Base-by-base conservation (phyloP, 208 protist species). In the Herpetomonas samuelpessoai region DNA sequence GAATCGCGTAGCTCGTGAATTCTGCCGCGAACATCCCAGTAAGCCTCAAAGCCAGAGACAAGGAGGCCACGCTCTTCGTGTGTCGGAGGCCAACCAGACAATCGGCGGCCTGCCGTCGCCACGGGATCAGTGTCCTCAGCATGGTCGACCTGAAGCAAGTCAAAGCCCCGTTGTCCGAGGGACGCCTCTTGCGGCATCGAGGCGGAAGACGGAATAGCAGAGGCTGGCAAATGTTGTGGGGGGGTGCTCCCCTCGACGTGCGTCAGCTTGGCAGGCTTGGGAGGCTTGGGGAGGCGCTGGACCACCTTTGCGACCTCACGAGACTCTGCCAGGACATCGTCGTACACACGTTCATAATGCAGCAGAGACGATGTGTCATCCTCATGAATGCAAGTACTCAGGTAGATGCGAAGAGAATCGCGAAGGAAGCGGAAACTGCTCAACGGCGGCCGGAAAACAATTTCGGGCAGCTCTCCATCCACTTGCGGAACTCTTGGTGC, bases 361-460 rank as follows among this genome's bases (percentile, higher is more conserved):
- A 74, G 48, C 10, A 83, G 62, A 26, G 81, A 71, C 6, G 81
- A 87, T n/a, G 73, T 58, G 61, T 91, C 83, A 56, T 89, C 76
- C 47, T 87, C 88, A 28, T 76, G 79, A 24, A 92, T 22, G 60
- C 76, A 84, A 38, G 66, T 62, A 61, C 80, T 84, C 52, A 87
- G 75, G 57, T 92, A 82, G 46, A 95, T 22, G 16, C 68, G 65
- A 2, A 92, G 60, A 0, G 80, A 71, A 38, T 76, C 72, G 27
- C 74, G 66, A 3, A 92, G 55, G 56, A 89, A 86, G 39, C 53
- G 58, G 49, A 95, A 90, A 9, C 86, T 62, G 16, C 68, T 75
- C 27, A 95, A 54, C 2, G 88, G 56, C 12, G 88, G 88, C 1
- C 64, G 68, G 51, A 95, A 92, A n/a, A 87, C 80, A 44, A 91